phyloP scores from a whole-genome alignment of 306 rosid genomes.

The Vigna radiata region DNA sequence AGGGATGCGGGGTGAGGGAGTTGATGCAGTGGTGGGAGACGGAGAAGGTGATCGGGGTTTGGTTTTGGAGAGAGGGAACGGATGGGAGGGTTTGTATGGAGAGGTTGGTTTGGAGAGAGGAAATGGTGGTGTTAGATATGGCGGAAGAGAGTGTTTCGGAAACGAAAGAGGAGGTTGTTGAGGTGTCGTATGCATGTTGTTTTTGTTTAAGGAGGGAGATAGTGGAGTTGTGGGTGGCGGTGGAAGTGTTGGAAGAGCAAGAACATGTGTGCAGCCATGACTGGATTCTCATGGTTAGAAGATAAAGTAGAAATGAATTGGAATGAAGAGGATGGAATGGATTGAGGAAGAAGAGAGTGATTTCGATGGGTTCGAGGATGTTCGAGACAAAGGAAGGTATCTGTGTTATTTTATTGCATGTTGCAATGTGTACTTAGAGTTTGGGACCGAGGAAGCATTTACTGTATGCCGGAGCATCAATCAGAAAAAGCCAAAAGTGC shows the following conservation, averaged over 20 bases:
- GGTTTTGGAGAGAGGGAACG: conserved; percentile 76
- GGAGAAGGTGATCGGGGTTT: conserved; percentile 34
- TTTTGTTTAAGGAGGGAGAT: conserved; percentile 30
- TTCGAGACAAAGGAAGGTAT: conserved; percentile 16
- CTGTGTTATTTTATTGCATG: neutral
- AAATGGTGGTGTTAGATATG: conserved; percentile 45
- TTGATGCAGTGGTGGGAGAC: conserved; percentile 54
- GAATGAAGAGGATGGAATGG: conserved; percentile 8
- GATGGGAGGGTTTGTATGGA: conserved; percentile 85
- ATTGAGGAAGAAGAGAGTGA: neutral
- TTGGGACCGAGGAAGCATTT: conserved; percentile 32
- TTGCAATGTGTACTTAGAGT: neutral
- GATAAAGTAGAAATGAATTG: neutral
- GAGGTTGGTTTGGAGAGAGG: conserved; percentile 54
- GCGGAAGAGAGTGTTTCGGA: conserved; percentile 40
- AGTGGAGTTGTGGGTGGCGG: conserved; percentile 39
- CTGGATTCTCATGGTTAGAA: conserved; percentile 47
- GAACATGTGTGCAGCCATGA: conserved; percentile 53
- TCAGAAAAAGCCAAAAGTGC: neutral
- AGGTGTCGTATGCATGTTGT: conserved; percentile 28
- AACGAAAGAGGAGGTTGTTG: conserved; percentile 41
- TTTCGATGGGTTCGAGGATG: conserved; percentile 42
- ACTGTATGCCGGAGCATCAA: conserved; percentile 35
- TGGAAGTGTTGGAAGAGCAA: conserved; percentile 44
- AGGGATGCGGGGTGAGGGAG: conserved; percentile 50